Evolutionary conservation across 1,284 basidiomycete genomes (phyloP).

Genomic region (Cerioporus squamosus): DNA sequence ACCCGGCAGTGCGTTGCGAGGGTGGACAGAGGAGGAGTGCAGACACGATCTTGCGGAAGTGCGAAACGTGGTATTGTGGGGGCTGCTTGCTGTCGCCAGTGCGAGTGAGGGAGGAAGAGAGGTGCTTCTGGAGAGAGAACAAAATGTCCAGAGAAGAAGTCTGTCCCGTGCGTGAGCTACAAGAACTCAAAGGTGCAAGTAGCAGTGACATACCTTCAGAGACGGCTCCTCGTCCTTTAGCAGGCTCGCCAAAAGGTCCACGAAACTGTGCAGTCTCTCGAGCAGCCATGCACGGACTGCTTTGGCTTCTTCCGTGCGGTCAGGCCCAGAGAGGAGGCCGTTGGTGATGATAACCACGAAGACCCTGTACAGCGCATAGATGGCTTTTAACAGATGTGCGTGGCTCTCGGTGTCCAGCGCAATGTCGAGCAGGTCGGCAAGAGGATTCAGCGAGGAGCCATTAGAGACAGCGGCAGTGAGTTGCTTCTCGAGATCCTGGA

Average conservation of each 20-base stretch:
- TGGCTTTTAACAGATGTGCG: slow-evolving; percentile 69
- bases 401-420: slow-evolving; percentile 48
- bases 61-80: slow-evolving; percentile 72
- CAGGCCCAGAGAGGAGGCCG: slow-evolving; percentile 52
- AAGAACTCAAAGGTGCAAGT: not conserved
- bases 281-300: slow-evolving; percentile 78
- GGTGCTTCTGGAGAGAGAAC: slow-evolving; percentile 80
- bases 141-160: slow-evolving; percentile 77
- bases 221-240: slow-evolving; percentile 75
- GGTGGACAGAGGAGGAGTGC: slow-evolving; percentile 66
- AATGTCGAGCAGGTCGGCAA: slow-evolving; percentile 77
- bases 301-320: slow-evolving; percentile 53
- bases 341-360: slow-evolving; percentile 71
- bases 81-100: slow-evolving; percentile 34
- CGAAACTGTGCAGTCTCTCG: slow-evolving; percentile 71
- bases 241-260: slow-evolving; percentile 68
- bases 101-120: slow-evolving; percentile 66
- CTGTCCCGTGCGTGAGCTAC: slow-evolving; percentile 43
- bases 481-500: slow-evolving; percentile 56
- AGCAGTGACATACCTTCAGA: slow-evolving; percentile 52
- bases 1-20: slow-evolving; percentile 43
- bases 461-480: slow-evolving; percentile 52
- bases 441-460: slow-evolving; percentile 75
- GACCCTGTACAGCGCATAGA: slow-evolving; percentile 84
- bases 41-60: slow-evolving; percentile 69